Percentiles rank a stretch among this genome's conserved stretches.
Conservation (phyloP, 305 asterid genomes). For the Solanum hybrid region DNA sequence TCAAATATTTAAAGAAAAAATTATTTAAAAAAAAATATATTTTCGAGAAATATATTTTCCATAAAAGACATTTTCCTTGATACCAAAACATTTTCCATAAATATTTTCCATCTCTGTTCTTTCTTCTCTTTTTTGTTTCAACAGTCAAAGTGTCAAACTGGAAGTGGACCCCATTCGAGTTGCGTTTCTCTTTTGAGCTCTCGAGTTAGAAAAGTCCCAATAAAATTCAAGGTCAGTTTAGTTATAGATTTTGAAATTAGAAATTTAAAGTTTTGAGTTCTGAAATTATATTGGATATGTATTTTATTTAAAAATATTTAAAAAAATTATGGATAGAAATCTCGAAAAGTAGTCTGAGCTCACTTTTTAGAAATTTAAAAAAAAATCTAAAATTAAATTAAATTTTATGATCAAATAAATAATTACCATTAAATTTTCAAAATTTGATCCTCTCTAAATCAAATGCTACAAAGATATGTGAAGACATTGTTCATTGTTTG, state of each 20-base stretch:
- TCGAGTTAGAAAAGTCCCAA: background rate
- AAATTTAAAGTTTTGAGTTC: background rate
- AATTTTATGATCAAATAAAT: background rate
- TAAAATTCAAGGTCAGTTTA: no score
- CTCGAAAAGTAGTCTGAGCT: background rate
- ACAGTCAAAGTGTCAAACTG: background rate
- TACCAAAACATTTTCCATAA: no score
- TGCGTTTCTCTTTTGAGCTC: background rate
- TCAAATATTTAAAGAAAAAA: background rate
- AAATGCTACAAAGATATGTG: background rate
- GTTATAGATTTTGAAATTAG: background rate
- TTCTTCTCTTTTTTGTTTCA: background rate
- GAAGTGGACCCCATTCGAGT: background rate
- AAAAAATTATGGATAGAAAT: no score
- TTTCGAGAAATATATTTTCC: background rate
- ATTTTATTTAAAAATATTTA: no score
- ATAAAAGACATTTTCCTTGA: no score
- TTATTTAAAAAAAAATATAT: background rate
- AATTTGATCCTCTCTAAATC: background rate
- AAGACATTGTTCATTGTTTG: background rate
- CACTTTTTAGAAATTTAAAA: background rate
- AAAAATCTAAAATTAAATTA: background rate
- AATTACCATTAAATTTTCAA: background rate
- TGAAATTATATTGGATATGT: no score
- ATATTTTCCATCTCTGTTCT: background rate